These are phyloP conservation scores for Aspergillus viridinutans DNA, from an alignment of 2,329 filamentous ascomycete species.

Conservation along the genomic window DNA sequence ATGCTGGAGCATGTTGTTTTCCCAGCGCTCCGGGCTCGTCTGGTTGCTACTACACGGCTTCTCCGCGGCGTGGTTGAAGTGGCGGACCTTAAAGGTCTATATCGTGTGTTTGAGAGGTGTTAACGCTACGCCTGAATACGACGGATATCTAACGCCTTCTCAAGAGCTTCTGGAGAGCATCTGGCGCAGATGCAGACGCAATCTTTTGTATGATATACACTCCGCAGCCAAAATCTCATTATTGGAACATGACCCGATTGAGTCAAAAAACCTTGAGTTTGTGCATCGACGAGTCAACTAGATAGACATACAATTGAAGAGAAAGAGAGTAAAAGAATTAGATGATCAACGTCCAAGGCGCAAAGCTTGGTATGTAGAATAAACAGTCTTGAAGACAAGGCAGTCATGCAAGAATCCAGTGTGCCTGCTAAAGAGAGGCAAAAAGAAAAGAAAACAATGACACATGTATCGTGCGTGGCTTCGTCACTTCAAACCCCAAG, in stretches of 20 bases:
- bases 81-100: slow-evolving; percentile 86
- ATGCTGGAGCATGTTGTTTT: slow-evolving; percentile 84
- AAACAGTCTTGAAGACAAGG: slow-evolving; percentile 6
- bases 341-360: slow-evolving; percentile 8
- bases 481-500: not conserved
- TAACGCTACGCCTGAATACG: slow-evolving; percentile 40
- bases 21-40: slow-evolving; percentile 75
- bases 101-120: slow-evolving; percentile 91
- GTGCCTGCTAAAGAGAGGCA: slow-evolving; percentile 1
- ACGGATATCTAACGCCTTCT: not conserved
- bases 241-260: not conserved
- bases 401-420: not conserved
- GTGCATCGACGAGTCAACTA: not conserved
- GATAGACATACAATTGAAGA: not conserved
- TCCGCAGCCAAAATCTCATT: not conserved
- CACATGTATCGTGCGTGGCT: not conserved
- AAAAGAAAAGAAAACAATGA: slow-evolving; percentile 2
- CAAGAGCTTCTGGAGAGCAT: not conserved
- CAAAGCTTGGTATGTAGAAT: slow-evolving; percentile 16
- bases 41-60: slow-evolving; percentile 76
- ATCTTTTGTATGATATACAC: not conserved
- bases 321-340: not conserved
- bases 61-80: slow-evolving; percentile 79
- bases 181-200: not conserved
- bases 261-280: not conserved